Conservation (phyloP, 208 protist genomes). For the Kentomonas sorsogonicus region DNA sequence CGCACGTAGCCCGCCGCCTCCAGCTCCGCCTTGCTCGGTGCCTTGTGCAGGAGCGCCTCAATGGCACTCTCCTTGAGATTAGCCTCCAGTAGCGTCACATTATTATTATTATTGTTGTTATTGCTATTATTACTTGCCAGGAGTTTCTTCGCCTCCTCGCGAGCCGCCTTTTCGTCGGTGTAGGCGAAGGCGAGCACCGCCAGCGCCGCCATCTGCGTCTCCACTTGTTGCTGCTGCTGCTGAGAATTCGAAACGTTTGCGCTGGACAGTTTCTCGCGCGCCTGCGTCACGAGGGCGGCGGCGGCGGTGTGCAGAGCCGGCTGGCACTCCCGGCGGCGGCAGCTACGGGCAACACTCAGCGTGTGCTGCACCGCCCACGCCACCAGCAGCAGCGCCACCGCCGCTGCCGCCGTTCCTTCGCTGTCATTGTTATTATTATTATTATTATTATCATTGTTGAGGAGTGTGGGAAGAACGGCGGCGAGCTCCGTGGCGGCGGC, state of each 20-base stretch:
- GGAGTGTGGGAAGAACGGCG: too few species aligned
- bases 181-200: slow-evolving; percentile 52
- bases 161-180: slow-evolving; percentile 32
- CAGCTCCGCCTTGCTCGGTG: slow-evolving; percentile 45
- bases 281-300: slow-evolving; percentile 18
- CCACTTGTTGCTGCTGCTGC: too few species aligned
- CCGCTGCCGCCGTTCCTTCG: slow-evolving; percentile 13
- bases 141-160: background rate
- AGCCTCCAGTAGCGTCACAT: slow-evolving; percentile 20
- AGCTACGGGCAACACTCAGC: slow-evolving; percentile 17
- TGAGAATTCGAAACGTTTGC: too few species aligned
- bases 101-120: too few species aligned
- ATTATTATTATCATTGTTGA: too few species aligned
- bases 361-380: slow-evolving; percentile 65
- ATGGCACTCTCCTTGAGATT: background rate
- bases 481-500: too few species aligned
- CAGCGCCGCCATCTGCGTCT: slow-evolving; percentile 44
- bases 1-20: slow-evolving; percentile 63
- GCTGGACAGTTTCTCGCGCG: slow-evolving; percentile 18
- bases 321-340: slow-evolving; percentile 42
- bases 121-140: too few species aligned
- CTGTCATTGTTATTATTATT: too few species aligned
- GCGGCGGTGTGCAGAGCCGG: slow-evolving; percentile 31
- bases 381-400: slow-evolving; percentile 28
- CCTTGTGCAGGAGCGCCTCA: slow-evolving; percentile 20